phyloP scores from a whole-genome alignment of 345 rosid genomes.

The Eucalyptus curtisii region DNA sequence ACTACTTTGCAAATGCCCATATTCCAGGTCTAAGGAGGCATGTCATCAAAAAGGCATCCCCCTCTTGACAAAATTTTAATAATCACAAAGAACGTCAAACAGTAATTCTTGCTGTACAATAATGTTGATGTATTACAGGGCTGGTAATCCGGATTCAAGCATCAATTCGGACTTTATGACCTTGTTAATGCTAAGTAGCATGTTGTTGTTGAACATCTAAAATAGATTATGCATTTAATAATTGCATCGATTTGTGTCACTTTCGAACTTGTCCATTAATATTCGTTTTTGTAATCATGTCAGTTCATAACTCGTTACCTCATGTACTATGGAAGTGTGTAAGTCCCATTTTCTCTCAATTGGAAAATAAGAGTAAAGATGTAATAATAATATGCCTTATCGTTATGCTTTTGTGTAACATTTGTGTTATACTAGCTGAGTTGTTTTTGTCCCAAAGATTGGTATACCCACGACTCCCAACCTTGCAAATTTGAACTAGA shows the following conservation, averaged over 20 bases:
- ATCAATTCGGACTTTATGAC: neutral
- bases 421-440: neutral
- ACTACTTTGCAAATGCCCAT: slow-evolving; percentile 18
- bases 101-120: neutral
- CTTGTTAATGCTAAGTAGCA: neutral
- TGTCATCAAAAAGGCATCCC: neutral
- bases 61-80: neutral
- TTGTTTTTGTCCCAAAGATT: neutral
- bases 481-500: neutral
- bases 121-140: neutral
- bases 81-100: neutral
- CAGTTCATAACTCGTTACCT: neutral
- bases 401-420: neutral
- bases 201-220: neutral
- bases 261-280: neutral
- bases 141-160: neutral
- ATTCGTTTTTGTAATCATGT: neutral
- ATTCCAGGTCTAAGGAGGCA: slow-evolving; percentile 5
- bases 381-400: neutral
- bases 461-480: neutral
- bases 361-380: neutral
- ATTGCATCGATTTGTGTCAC: neutral
- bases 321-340: neutral
- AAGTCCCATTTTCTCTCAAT: neutral
- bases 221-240: neutral